A percentile compares a stretch with the other conserved stretches of the same genome.
Evolutionary conservation across 495 filamentous ascomycete genomes (phyloP).

Genomic region (Platismatia glauca): DNA sequence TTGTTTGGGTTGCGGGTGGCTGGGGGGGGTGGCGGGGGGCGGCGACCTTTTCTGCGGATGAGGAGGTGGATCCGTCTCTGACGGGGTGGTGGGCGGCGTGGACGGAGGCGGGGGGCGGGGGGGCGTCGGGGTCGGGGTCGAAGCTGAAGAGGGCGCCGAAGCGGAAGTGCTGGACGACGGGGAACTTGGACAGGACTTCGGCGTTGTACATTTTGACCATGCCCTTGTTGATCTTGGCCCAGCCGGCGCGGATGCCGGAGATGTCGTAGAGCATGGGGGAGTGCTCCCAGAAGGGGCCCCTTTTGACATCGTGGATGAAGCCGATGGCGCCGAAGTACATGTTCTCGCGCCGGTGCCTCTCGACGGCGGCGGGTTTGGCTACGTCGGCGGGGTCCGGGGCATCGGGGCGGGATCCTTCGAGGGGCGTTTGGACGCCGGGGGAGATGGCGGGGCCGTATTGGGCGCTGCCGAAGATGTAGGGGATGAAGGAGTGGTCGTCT

Average conservation of each 20-base stretch:
- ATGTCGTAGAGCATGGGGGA: constrained; percentile 94
- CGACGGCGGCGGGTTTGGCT: constrained; percentile 54
- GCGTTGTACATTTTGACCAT: constrained; percentile 70
- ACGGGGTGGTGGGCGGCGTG: constrained; percentile 11
- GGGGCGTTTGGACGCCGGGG: constrained; percentile 51
- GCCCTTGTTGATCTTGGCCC: constrained; percentile 97
- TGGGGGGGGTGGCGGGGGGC: constrained; percentile 5
- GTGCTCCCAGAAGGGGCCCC: constrained; percentile 96
- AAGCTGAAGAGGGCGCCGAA: constrained; percentile 77
- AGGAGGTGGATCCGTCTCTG: background rate
- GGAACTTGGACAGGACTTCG: constrained; percentile 61
- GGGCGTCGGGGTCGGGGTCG: constrained; percentile 54
- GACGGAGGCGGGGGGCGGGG: background rate
- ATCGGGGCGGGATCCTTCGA: constrained; percentile 64
- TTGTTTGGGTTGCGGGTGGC: constrained; percentile 8
- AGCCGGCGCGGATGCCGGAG: constrained; percentile 77
- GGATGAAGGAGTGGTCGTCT: constrained; percentile 96
- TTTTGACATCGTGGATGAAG: constrained; percentile 98
- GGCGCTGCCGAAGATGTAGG: constrained; percentile 86
- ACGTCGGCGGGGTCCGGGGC: constrained; percentile 65
- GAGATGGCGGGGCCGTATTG: constrained; percentile 72
- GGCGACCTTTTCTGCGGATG: constrained; percentile 1
- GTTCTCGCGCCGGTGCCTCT: constrained; percentile 60
- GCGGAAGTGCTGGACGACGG: constrained; percentile 61
- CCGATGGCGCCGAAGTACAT: constrained; percentile 98